Conservation (phyloP, 2,329 filamentous ascomycete genomes). For the Exophiala viscosa region DNA sequence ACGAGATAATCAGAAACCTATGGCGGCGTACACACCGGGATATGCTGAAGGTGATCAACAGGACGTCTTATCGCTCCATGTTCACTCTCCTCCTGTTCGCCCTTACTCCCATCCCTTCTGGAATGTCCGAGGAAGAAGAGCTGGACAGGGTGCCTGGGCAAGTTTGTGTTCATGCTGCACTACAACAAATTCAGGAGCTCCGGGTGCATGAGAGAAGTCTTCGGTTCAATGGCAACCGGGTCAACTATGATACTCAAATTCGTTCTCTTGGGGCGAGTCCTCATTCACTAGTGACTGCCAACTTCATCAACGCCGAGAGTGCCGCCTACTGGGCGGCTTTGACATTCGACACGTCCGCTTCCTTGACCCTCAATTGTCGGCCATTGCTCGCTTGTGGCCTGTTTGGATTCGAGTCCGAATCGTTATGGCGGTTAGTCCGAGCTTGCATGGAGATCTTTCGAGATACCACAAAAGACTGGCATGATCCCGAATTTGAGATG, state of each 20-base stretch:
- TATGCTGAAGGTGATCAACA: conserved; percentile 42
- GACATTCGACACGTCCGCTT: conserved; percentile 43
- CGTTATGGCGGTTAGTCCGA: conserved; percentile 31
- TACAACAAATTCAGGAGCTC: conserved; percentile 41
- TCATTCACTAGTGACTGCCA: conserved; percentile 30
- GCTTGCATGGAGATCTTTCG: conserved; percentile 31
- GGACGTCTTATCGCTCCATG: conserved; percentile 42
- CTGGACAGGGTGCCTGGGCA: conserved; percentile 40
- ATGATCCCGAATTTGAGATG: conserved; percentile 26
- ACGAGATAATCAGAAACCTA: conserved; percentile 27
- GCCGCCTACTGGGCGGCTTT: conserved; percentile 43
- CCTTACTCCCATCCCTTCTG: conserved; percentile 39
- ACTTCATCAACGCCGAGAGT: conserved; percentile 40
- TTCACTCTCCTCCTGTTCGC: conserved; percentile 41
- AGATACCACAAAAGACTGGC: conserved; percentile 29
- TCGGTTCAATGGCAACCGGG: conserved; percentile 38
- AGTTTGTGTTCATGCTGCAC: conserved; percentile 40
- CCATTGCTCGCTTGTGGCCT: conserved; percentile 40
- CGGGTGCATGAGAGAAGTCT: conserved; percentile 40
- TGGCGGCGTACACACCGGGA: conserved; percentile 40
- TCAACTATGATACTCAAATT: conserved; percentile 10
- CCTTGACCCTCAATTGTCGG: conserved; percentile 40
- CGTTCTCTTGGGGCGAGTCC: conserved; percentile 16
- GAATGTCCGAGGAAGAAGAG: conserved; percentile 42
- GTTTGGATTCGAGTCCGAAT: conserved; percentile 30